Evolutionary conservation across 345 rosid species (phyloP), one percentile per base, ranked within the genome.

Genomic region (Capsella bursapastoris): DNA sequence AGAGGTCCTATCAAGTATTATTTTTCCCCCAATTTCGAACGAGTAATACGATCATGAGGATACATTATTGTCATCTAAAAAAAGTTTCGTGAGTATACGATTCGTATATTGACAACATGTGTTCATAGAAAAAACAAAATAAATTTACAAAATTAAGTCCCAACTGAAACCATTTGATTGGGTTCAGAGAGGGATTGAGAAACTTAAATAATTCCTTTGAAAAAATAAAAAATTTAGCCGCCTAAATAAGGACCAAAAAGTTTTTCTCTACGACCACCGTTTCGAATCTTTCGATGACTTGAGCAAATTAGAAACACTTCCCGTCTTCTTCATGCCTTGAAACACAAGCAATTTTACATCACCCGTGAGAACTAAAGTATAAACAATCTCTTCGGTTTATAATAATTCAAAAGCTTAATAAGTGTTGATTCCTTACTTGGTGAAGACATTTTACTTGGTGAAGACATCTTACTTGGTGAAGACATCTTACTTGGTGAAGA

Each of bases 261-360:
- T 45, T 8, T 51, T 8, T 51, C 45, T 31, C 37, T 9, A 76
- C 14, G 75, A 47, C 75, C 71, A 70, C 37, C 80, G 80, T 63
- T 76, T 76, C 18, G 50, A 45, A 45, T 45, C 50, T 45, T 45
- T 45, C 28, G 80, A 40, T 62, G 80, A 56, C 43, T 63, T 76
- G 50, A 76, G 52, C 71, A 76, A 47, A 76, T 64, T 76, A 13
- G 80, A 63, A 75, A 70, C 25, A 63, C 70, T 76, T 56, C 80
- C 75, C 14, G 75, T 63, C 60, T 70, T 76, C 71, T 70, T 76
- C 70, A 63, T 69, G 66, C 80, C 80, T 76, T 68, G 74, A 51
- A 56, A 61, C 32, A 61, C 64, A 61, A 37, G 52, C 51, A 63
- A 63, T 15, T 22, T 44, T 22, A 34, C 41, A 6, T 29, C 47